Conservation (phyloP, 2,329 filamentous ascomycete species). For the Chaetomium strumarium region DNA sequence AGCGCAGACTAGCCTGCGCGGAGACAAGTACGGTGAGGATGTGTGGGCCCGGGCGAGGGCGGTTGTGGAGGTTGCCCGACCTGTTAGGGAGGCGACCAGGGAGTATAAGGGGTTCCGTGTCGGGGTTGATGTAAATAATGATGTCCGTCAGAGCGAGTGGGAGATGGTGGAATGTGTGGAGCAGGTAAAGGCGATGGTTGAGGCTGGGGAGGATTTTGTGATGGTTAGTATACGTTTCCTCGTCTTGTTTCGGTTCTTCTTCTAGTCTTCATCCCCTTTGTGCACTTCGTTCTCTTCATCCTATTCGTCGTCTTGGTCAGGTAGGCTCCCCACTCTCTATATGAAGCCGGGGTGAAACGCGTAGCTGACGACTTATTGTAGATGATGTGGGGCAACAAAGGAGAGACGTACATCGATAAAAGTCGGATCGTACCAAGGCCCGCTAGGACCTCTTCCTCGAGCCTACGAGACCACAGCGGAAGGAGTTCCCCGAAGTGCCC, state of each 20-base stretch:
- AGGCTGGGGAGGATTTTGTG: constrained; percentile 56
- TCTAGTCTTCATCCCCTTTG: not conserved
- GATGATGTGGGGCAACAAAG: constrained; percentile 31
- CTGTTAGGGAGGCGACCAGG: constrained; percentile 34
- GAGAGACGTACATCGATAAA: constrained; percentile 20
- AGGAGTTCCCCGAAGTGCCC: constrained; percentile 37
- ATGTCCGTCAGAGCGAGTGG: constrained; percentile 46
- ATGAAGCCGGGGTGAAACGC: no score
- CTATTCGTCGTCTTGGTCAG: no score
- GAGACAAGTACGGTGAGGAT: constrained; percentile 50
- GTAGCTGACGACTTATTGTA: constrained; percentile 16
- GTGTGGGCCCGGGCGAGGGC: constrained; percentile 44
- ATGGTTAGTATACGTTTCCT: constrained; percentile 50
- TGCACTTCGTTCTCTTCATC: no score
- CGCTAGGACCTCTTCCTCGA: constrained; percentile 65
- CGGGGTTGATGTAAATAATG: constrained; percentile 51
- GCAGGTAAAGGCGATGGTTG: constrained; percentile 47
- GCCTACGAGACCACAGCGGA: constrained; percentile 50
- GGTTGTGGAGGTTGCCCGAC: constrained; percentile 44
- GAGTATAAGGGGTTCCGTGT: constrained; percentile 41
- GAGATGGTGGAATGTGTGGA: constrained; percentile 48
- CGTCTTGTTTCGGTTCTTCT: not conserved
- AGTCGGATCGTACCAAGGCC: constrained; percentile 41
- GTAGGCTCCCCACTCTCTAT: no score
- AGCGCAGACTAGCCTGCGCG: constrained; percentile 44